Percentiles rank a stretch among this genome's conserved stretches.
These are phyloP conservation scores for Sclerotinia nivalis DNA, from an alignment of 2,329 filamentous ascomycete species.

Conservation along the genomic window DNA sequence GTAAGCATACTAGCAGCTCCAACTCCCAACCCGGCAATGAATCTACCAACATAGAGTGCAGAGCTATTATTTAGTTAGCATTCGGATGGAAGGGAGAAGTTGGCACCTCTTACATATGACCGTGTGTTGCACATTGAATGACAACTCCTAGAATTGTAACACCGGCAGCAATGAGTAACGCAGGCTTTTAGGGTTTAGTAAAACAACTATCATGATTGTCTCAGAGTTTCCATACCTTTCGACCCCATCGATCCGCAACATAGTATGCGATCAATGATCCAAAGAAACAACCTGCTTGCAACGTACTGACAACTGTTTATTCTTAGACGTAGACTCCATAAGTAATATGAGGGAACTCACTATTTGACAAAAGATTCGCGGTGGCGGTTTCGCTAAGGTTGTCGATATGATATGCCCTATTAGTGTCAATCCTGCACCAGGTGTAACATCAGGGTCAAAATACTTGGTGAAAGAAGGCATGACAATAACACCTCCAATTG, in stretches of 20 bases:
- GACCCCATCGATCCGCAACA: conserved; percentile 42
- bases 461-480: conserved; percentile 61
- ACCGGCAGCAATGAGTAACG: conserved; percentile 56
- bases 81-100: rapidly evolving
- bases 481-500: conserved; percentile 74
- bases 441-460: conserved; percentile 25
- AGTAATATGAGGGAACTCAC: conserved; percentile 23
- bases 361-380: conserved; percentile 59
- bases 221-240: conserved; percentile 28
- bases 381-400: conserved; percentile 32
- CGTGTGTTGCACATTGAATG: conserved; percentile 63
- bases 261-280: conserved; percentile 56
- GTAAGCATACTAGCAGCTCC: conserved; percentile 49
- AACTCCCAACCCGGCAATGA: conserved; percentile 51
- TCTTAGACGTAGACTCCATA: background rate
- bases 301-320: conserved; percentile 61
- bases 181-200: conserved; percentile 29
- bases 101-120: conserved; percentile 47
- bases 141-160: conserved; percentile 62
- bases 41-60: conserved; percentile 66
- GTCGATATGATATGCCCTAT: conserved; percentile 45
- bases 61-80: conserved; percentile 35
- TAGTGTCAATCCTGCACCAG: conserved; percentile 4
- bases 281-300: conserved; percentile 68
- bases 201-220: background rate